These are phyloP conservation scores for Pleurotus tuoliensis DNA, from an alignment of 768 basidiomycete genomes.

Conservation along the genomic window DNA sequence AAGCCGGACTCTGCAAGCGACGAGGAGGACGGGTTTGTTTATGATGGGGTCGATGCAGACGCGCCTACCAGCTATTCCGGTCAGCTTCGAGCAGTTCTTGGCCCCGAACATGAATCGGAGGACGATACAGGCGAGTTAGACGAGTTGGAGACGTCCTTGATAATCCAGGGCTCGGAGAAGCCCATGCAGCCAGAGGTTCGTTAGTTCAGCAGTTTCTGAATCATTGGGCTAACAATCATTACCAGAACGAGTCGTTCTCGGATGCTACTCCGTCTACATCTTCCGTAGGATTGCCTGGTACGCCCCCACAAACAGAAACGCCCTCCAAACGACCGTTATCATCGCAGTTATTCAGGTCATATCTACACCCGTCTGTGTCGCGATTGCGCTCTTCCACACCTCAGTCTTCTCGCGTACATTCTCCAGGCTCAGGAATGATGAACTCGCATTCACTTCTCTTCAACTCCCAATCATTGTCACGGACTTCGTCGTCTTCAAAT, in stretches of 20 bases:
- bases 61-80: constrained; percentile 55
- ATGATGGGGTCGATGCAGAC: constrained; percentile 64
- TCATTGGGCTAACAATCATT: constrained; percentile 7
- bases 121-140: constrained; percentile 41
- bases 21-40: constrained; percentile 66
- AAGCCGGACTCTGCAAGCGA: constrained; percentile 37
- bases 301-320: constrained; percentile 37
- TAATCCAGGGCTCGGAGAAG: constrained; percentile 34
- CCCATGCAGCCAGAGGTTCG: constrained; percentile 11
- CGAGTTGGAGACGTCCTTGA: constrained; percentile 40
- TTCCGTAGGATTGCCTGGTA: constrained; percentile 27
- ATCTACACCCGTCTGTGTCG: constrained; percentile 72
- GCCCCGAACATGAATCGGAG: constrained; percentile 44
- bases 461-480: constrained; percentile 67
- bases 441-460: constrained; percentile 33
- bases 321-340: constrained; percentile 28
- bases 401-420: constrained; percentile 38
- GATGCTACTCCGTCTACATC: constrained; percentile 34
- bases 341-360: constrained; percentile 47
- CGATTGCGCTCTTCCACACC: constrained; percentile 72
- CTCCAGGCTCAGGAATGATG: constrained; percentile 37
- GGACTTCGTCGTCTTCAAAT: constrained; percentile 59
- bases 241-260: constrained; percentile 32
- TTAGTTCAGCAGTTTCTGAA: background rate
- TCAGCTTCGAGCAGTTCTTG: constrained; percentile 70